phyloP scores from a whole-genome alignment of 805 yeast species.

The Metschnikowia lochheadii region DNA sequence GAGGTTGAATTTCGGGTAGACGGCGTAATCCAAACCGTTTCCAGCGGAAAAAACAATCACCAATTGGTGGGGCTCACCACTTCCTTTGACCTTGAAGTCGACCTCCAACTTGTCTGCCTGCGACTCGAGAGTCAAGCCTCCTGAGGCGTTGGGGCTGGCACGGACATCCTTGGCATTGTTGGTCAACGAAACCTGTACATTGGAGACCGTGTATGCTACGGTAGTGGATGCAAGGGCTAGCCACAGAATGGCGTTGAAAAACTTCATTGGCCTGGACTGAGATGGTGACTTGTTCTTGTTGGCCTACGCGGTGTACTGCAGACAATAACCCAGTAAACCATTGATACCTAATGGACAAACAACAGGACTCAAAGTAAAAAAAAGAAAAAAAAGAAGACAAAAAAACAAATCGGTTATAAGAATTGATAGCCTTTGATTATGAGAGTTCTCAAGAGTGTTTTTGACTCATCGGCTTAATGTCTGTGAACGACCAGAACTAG shows the following conservation, averaged over 20 bases:
- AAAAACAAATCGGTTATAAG: too few relatives aligned
- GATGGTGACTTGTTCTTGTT: neutral
- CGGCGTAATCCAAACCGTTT: slow-evolving; percentile 29
- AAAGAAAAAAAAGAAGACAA: too few relatives aligned
- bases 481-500: too few relatives aligned
- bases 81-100: slow-evolving; percentile 22
- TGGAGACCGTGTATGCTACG: slow-evolving; percentile 26
- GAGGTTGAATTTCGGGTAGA: slow-evolving; percentile 26
- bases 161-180: slow-evolving; percentile 22
- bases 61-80: slow-evolving; percentile 33
- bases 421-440: too few relatives aligned
- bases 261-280: slow-evolving; percentile 19
- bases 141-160: slow-evolving; percentile 28
- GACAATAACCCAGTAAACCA: neutral
- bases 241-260: slow-evolving; percentile 14
- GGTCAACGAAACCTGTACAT: slow-evolving; percentile 29
- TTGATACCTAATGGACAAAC: too few relatives aligned
- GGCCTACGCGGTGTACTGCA: slow-evolving; percentile 1
- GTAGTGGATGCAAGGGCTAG: slow-evolving; percentile 20
- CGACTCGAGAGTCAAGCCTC: slow-evolving; percentile 26
- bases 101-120: slow-evolving; percentile 31
- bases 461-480: too few relatives aligned
- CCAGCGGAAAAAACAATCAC: slow-evolving; percentile 28
- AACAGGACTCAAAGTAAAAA: too few relatives aligned
- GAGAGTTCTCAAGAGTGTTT: too few relatives aligned